A percentile compares a stretch with the other conserved stretches of the same genome.
These are phyloP conservation scores for Cryptosporidium parvum DNA, from an alignment of 169 alveolate genomes.

Conservation along the genomic window DNA sequence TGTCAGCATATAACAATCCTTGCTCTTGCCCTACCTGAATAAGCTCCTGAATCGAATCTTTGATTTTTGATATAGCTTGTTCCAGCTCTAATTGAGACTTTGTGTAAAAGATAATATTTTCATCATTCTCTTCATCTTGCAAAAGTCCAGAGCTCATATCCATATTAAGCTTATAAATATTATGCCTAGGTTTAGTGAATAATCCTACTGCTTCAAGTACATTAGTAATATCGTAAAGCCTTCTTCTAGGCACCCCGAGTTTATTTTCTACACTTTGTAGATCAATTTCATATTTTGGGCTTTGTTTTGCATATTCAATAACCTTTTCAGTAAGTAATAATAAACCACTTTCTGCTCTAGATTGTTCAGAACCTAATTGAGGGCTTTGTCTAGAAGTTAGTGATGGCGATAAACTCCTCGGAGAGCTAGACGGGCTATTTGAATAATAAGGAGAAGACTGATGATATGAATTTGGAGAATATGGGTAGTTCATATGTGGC, in stretches of 20 bases:
- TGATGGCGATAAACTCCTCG: constrained; percentile 55
- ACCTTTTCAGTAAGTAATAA: constrained; percentile 65
- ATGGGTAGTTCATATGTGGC: constrained; percentile 17
- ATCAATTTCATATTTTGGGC: constrained; percentile 63
- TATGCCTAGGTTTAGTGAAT: constrained; percentile 47
- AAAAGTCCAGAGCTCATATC: constrained; percentile 26
- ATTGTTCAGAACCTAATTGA: constrained; percentile 28
- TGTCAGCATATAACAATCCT: constrained; percentile 41
- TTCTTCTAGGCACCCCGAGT: constrained; percentile 72
- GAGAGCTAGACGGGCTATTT: constrained; percentile 41
- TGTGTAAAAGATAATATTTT: constrained; percentile 52
- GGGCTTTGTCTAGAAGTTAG: constrained; percentile 56
- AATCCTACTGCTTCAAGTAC: constrained; percentile 71
- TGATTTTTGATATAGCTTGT: constrained; percentile 24
- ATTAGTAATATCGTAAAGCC: constrained; percentile 68
- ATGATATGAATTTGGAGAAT: constrained; percentile 51
- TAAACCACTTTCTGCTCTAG: constrained; percentile 72
- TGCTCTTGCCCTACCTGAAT: constrained; percentile 28
- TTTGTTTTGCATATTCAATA: constrained; percentile 65
- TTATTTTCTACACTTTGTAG: constrained; percentile 43
- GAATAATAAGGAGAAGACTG: constrained; percentile 60
- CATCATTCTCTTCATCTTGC: constrained; percentile 67
- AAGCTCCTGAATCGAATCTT: constrained; percentile 25
- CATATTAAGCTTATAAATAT: constrained; percentile 53
- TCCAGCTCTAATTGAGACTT: constrained; percentile 35